A percentile compares a stretch with the other conserved stretches of the same genome.
Evolutionary conservation across 495 filamentous ascomycete genomes (phyloP).

Genomic region (Bombardia bombarda): DNA sequence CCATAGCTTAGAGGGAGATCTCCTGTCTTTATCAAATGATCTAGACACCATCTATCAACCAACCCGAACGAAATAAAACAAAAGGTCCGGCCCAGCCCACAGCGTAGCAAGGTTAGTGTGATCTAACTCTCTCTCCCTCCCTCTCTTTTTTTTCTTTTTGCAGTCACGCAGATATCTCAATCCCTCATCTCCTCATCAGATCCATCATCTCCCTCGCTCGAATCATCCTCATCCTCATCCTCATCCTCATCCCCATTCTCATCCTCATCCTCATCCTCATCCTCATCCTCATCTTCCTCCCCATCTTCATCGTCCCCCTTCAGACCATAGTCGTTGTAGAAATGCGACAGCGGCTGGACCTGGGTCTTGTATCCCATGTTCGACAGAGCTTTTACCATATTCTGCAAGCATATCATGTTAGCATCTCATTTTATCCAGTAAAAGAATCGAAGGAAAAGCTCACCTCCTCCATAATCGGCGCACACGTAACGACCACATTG

Average conservation of each 20-base stretch:
- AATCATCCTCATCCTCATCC: neutral
- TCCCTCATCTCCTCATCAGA: neutral
- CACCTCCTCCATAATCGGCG: constrained; percentile 77
- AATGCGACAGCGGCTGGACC: constrained; percentile 65
- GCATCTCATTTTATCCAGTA: constrained; percentile 8
- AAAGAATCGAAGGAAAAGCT: constrained; percentile 18
- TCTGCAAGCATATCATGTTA: constrained; percentile 34
- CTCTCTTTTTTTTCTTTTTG: no score
- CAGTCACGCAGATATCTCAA: no score
- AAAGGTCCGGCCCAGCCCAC: no score
- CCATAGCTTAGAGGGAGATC: no score
- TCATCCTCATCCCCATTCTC: constrained; percentile 33
- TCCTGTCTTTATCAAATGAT: no score
- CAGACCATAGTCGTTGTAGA: constrained; percentile 88
- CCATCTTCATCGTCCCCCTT: constrained; percentile 60
- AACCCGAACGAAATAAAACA: no score
- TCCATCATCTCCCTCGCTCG: neutral
- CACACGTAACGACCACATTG: constrained; percentile 85
- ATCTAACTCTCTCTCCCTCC: no score
- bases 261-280: constrained; percentile 50
- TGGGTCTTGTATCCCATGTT: constrained; percentile 69
- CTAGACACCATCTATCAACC: no score
- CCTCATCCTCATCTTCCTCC: constrained; percentile 57
- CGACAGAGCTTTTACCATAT: constrained; percentile 61
- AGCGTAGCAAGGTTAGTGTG: no score